Evolutionary conservation across 2,329 filamentous ascomycete species (phyloP).

Genomic region (Zymoseptoria pseudotritici): DNA sequence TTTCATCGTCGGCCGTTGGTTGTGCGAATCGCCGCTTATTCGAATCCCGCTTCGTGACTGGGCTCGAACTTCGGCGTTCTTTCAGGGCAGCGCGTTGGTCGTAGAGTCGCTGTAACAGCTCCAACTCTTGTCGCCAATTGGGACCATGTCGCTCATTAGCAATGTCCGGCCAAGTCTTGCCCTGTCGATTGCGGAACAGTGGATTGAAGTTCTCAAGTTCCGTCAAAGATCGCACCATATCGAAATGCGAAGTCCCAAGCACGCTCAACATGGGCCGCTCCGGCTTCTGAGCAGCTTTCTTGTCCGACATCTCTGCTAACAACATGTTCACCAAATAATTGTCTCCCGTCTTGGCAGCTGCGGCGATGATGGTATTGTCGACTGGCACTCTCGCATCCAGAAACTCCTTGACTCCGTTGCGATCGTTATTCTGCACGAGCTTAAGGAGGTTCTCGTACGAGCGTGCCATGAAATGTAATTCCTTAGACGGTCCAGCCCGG

Average conservation of each 20-base stretch:
- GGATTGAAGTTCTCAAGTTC: constrained; percentile 63
- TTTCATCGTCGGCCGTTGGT: constrained; percentile 13
- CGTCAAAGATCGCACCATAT: constrained; percentile 58
- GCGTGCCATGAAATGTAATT: constrained; percentile 44
- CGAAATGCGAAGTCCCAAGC: constrained; percentile 79
- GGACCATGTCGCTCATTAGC: constrained; percentile 75
- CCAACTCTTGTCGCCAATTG: constrained; percentile 82
- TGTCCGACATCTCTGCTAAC: constrained; percentile 51
- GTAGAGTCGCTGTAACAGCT: constrained; percentile 68
- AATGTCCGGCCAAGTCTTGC: constrained; percentile 79
- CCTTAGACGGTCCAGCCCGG: constrained; percentile 30
- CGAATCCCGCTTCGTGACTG: constrained; percentile 28
- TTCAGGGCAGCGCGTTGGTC: constrained; percentile 40
- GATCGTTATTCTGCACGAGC: constrained; percentile 43
- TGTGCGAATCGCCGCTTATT: constrained; percentile 19
- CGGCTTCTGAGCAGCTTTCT: constrained; percentile 55
- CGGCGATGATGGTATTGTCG: constrained; percentile 81
- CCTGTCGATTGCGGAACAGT: constrained; percentile 62
- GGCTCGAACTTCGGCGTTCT: constrained; percentile 28
- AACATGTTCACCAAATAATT: constrained; percentile 74
- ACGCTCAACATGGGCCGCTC: constrained; percentile 91
- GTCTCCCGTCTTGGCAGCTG: constrained; percentile 86
- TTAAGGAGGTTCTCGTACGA: constrained; percentile 43
- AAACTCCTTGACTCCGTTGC: constrained; percentile 41
- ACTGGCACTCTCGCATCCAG: constrained; percentile 35